phyloP scores from a whole-genome alignment of 495 filamentous ascomycete genomes.

The Tuber melanosporum region DNA sequence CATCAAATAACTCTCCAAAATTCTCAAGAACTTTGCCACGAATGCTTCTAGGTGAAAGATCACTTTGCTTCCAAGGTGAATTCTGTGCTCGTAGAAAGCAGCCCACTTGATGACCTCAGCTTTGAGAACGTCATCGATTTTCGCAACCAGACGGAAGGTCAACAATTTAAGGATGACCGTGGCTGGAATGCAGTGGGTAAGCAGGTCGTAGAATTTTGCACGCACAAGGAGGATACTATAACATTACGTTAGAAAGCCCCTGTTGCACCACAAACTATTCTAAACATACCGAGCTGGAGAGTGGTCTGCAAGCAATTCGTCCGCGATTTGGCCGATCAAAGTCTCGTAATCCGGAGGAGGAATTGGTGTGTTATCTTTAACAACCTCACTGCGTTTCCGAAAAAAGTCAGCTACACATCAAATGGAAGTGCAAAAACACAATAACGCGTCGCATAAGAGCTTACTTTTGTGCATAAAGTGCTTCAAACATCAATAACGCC shows the following conservation, averaged over 20 bases:
- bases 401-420: conserved; percentile 22
- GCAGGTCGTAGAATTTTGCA: conserved; percentile 85
- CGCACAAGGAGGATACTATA: conserved; percentile 68
- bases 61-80: conserved; percentile 83
- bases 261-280: not conserved
- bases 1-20: conserved; percentile 89
- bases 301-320: conserved; percentile 86
- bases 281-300: conserved; percentile 58
- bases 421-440: conserved; percentile 10
- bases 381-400: conserved; percentile 62
- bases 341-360: conserved; percentile 96
- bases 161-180: conserved; percentile 87
- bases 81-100: conserved; percentile 92
- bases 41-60: conserved; percentile 98
- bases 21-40: conserved; percentile 95
- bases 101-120: conserved; percentile 90
- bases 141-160: conserved; percentile 81
- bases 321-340: conserved; percentile 75
- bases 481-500: conserved; percentile 91
- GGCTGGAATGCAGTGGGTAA: conserved; percentile 93
- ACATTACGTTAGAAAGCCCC: not conserved
- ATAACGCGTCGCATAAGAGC: conserved; percentile 25
- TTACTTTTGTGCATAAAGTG: conserved; percentile 93
- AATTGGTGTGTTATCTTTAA: conserved; percentile 78
- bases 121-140: conserved; percentile 81